Evolutionary conservation across 768 basidiomycete genomes (phyloP), one percentile per base, ranked within the genome.

Genomic region (Auricularia auricula-judae): DNA sequence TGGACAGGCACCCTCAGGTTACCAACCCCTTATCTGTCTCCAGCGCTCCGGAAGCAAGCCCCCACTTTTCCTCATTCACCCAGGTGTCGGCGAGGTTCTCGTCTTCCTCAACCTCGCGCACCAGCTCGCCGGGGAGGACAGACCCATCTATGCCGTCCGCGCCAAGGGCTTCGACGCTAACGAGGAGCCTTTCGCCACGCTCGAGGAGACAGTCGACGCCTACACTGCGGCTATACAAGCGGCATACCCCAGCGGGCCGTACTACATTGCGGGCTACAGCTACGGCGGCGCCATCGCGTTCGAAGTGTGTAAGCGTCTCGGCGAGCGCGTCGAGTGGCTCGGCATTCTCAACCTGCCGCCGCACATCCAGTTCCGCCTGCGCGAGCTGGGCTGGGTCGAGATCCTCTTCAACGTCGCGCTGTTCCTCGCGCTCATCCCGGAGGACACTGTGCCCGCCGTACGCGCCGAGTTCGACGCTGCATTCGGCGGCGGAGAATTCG

Each of bases 251-350:
- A 70, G 65, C 0, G 79, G 79, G 1, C 78, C 79, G 1, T 79
- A 78, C 44, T 75, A 73, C 58, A 66, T 80, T n/a, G 79, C 73
- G 3, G 79, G 79, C n/a, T 80, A 80, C 71, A 79, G 78, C 23
- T 79, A 76, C 36, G 79, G 79, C 47, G 78, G 79, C 64, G 77
- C 76, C 14, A 73, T 80, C 2, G 78, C 78, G 1, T 80, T 77
- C 62, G 78, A 80, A 68, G 72, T 80, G 7, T 75, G 74, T 23
- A 78, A 79, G 67, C 67, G 67, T 34, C 72, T 80, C 29, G 2
- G 29, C 18, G 76, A 75, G 63, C 67, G 66, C 1, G 77, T 79
- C 21, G 74, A 74, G 23, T 80, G 76, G 68, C 70, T 76, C 3
- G 79, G 79, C 60, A 72, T 78, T 4, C 70, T 80, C 69, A 78